These are phyloP conservation scores for Penicillium bialowiezense DNA, from an alignment of 495 filamentous ascomycete genomes.

Conservation along the genomic window DNA sequence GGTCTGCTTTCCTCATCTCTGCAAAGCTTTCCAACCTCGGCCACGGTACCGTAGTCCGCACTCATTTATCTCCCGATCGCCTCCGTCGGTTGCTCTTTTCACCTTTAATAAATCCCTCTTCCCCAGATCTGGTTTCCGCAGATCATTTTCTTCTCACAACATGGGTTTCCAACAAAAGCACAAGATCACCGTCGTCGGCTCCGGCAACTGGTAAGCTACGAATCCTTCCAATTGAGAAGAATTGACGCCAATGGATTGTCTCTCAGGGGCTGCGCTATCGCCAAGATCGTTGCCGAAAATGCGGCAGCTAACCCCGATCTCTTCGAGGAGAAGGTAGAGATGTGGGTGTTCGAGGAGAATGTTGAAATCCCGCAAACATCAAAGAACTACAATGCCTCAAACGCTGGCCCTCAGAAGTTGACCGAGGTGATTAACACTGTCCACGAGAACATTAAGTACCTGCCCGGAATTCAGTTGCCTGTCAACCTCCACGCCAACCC, in stretches of 20 bases:
- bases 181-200: constrained; percentile 92
- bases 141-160: constrained; percentile 21
- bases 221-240: neutral
- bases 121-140: constrained; percentile 11
- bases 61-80: constrained; percentile 11
- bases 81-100: constrained; percentile 21
- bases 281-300: constrained; percentile 96
- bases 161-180: constrained; percentile 68
- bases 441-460: constrained; percentile 98
- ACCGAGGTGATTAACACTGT: constrained; percentile 84
- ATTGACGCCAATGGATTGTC: constrained; percentile 3
- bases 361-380: constrained; percentile 67
- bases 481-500: constrained; percentile 86
- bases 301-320: constrained; percentile 68
- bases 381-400: constrained; percentile 55
- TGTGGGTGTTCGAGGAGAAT: constrained; percentile 96
- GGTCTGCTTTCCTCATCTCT: constrained; percentile 22
- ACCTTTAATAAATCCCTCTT: constrained; percentile 21
- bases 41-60: constrained; percentile 16
- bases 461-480: constrained; percentile 80
- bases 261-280: constrained; percentile 85
- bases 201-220: constrained; percentile 82
- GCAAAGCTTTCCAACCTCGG: constrained; percentile 20
- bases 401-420: constrained; percentile 72
- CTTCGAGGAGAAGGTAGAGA: constrained; percentile 87